Evolutionary conservation across 306 rosid genomes (phyloP), one percentile per base, ranked within the genome.

Genomic region (Psophocarpus tetragonolobus): DNA sequence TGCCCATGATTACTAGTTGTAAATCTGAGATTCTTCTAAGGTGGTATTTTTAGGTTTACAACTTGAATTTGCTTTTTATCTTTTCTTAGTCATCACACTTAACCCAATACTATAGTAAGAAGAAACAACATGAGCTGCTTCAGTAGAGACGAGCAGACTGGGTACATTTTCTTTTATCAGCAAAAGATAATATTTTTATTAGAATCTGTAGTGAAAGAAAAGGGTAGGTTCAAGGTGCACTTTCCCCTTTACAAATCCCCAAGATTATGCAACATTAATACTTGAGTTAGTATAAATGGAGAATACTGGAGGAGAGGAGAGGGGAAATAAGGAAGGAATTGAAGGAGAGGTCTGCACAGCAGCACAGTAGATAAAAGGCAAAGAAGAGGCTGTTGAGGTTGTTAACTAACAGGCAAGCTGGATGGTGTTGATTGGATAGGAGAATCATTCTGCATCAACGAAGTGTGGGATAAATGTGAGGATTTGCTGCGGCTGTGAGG

Each of bases 31-130:
- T 21, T 47, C 8, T 47, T 73, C n/a, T 14, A 7, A 36, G 45
- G 32, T 8, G 38, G 18, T 14, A 33, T 36, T 38, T 32, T 47
- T 66, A 30, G 64, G 84, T 54, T 78, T 63, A 54, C 68, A 15
- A 44, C 30, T 2, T 64, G 47, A 26, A 48, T 65, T 53, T 61
- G 10, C 32, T 32, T 9, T 48, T 21, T 53, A 38, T 39, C 73
- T 12, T 67, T 57, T 81, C 78, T 61, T 35, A 35, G 18, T 21
- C 8, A 23, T 3, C 38, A 38, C 33, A 10, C 21, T 21, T 39
- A 23, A 51, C 71, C 50, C 71, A 20, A 12, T 18, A 33, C 20
- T 11, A 65, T 20, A 38, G 48, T 66, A 6, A 23, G 72, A 38
- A 39, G 20, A 21, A 65, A 36, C 70, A 65, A 12, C 72, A 21